Evolutionary conservation across 73 alveolate genomes (phyloP), one percentile per base, ranked within the genome.

Genomic region (Paramecium pentaurelia): DNA sequence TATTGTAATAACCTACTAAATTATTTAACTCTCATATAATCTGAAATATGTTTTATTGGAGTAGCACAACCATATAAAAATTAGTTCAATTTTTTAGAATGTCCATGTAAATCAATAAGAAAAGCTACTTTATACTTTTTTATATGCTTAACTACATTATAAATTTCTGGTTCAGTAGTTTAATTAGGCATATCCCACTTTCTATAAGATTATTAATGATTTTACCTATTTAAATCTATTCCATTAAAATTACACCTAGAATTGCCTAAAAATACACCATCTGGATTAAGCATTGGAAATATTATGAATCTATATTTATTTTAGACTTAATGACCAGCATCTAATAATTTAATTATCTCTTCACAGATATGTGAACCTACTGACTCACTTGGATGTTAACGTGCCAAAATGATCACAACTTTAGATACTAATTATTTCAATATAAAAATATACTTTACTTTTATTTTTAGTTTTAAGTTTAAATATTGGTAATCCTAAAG

Each of bases 301-400:
- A 87, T 36, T 60, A 64, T 37, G 22, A 28, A 73, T 36, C 60
- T 36, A 73, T 73, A 73, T 11, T 73, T 37, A 34, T 73, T 44
- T 18, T 45, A 47, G 10, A 80, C 58, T 18, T 80, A 5, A 47
- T 80, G 91, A 10, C 91, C 58, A 37, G 87, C 95, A 10, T 80
- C 47, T 27, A 87, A 36, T n/a, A 68, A 70, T 37, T 54, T 70
- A 37, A 87, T 87, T 87, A 87, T 25, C 51, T 73, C 93, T 70
- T 87, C 71, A 28, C 89, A 70, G 12, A 87, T 44, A 11, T 25
- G 77, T 30, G 93, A 87, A 18, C 98, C 95, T 4, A 96, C 97
- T 9, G 98, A 94, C 71, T 96, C 98, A 11, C 98, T 97, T 27
- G 98, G 98, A 71, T 96, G 98, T 59, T 93, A 92, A 9, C 98